phyloP scores from a whole-genome alignment of 495 filamentous ascomycete genomes.

The Glonium stellatum region DNA sequence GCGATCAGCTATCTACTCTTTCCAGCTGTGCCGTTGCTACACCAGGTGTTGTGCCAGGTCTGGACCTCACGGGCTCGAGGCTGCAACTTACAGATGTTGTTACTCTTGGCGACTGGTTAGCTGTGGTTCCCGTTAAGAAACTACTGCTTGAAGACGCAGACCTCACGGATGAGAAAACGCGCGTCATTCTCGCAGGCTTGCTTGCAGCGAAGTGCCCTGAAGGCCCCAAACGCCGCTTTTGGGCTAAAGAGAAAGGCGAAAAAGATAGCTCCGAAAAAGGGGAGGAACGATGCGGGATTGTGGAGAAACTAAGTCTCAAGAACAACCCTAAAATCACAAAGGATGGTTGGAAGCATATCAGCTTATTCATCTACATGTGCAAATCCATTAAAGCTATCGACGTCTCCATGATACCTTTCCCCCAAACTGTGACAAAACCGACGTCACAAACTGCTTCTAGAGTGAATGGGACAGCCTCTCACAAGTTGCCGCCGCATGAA shows the following conservation, averaged over 20 bases:
- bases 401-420: constrained; percentile 79
- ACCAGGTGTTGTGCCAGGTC: constrained; percentile 65
- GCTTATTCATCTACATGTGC: constrained; percentile 83
- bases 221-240: constrained; percentile 10
- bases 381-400: constrained; percentile 80
- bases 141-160: constrained; percentile 80
- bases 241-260: constrained; percentile 34
- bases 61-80: constrained; percentile 79
- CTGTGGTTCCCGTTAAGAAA: constrained; percentile 82
- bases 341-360: constrained; percentile 88
- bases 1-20: constrained; percentile 71
- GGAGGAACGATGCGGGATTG: constrained; percentile 54
- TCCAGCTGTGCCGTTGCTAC: constrained; percentile 51
- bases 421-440: constrained; percentile 37
- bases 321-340: constrained; percentile 74
- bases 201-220: constrained; percentile 61
- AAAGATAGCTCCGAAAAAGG: constrained; percentile 42
- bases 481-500: background rate
- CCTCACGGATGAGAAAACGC: constrained; percentile 74
- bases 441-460: constrained; percentile 19
- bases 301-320: constrained; percentile 86
- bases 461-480: constrained; percentile 7
- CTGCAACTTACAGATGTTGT: constrained; percentile 75
- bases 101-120: constrained; percentile 87
- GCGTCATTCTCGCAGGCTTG: constrained; percentile 79